Evolutionary conservation across 306 rosid genomes (phyloP).

Genomic region (Sicyos baderoa): DNA sequence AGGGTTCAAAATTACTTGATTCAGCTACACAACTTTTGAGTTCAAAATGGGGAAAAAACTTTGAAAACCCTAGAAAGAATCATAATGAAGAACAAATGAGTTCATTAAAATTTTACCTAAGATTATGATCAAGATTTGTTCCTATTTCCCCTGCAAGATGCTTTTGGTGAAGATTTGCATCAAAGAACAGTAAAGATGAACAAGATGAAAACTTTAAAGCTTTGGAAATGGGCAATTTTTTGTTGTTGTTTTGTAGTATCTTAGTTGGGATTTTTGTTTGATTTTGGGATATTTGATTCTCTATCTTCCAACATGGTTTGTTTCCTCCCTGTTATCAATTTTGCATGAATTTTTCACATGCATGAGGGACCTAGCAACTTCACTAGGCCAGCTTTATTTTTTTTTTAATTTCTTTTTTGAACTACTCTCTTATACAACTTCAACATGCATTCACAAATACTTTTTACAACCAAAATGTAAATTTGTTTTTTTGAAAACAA

Average conservation of each 20-base stretch:
- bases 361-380: conserved; percentile 5
- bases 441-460: no score
- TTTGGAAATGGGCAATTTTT: not conserved
- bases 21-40: conserved; percentile 1
- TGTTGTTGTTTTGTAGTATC: not conserved
- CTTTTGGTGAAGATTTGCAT: not conserved
- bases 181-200: no score
- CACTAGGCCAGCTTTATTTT: not conserved
- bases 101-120: not conserved
- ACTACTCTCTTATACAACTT: not conserved
- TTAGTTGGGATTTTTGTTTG: not conserved
- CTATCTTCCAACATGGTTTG: not conserved
- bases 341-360: conserved; percentile 1
- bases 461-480: no score
- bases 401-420: not conserved
- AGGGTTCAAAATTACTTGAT: conserved; percentile 1
- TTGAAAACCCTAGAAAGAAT: not conserved
- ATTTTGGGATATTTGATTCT: not conserved
- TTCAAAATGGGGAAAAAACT: not conserved
- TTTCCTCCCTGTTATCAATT: not conserved
- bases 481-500: no score
- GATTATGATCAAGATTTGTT: not conserved
- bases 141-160: not conserved
- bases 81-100: not conserved
- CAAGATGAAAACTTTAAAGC: not conserved